Percentiles rank a stretch among this genome's conserved stretches.
phyloP scores from a whole-genome alignment of 2,329 filamentous ascomycete genomes.

The Neofusicoccum sp. region DNA sequence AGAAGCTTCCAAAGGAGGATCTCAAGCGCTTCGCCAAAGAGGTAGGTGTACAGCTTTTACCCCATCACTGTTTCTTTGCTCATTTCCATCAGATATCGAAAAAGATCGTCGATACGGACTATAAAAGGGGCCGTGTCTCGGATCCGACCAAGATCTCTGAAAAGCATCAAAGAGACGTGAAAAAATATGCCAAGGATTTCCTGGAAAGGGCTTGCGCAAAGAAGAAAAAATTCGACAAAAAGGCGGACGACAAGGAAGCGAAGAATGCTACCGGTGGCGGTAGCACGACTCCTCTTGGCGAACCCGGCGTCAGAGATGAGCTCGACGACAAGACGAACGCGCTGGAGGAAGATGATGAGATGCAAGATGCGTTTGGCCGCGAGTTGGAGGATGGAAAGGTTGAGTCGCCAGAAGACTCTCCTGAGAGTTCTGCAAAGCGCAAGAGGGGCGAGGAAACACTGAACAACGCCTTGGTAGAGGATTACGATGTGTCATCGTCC shows the following conservation, averaged over 20 bases:
- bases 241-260: slow-evolving; percentile 49
- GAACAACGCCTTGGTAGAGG: slow-evolving; percentile 10
- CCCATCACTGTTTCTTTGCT: not conserved
- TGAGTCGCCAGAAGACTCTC: slow-evolving; percentile 23
- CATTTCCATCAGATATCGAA: slow-evolving; percentile 55
- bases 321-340: slow-evolving; percentile 16
- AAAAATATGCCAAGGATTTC: slow-evolving; percentile 78
- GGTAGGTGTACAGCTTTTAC: slow-evolving; percentile 36
- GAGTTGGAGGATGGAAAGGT: slow-evolving; percentile 21
- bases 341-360: slow-evolving; percentile 24
- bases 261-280: slow-evolving; percentile 21
- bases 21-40: slow-evolving; percentile 65
- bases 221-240: slow-evolving; percentile 66
- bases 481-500: slow-evolving; percentile 27
- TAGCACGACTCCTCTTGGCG: slow-evolving; percentile 11
- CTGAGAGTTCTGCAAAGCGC: slow-evolving; percentile 31
- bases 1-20: slow-evolving; percentile 80
- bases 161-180: slow-evolving; percentile 79
- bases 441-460: slow-evolving; percentile 34
- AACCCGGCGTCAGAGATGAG: not conserved
- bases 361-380: slow-evolving; percentile 24
- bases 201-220: slow-evolving; percentile 83
- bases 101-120: slow-evolving; percentile 88
- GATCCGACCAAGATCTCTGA: slow-evolving; percentile 75
- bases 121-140: slow-evolving; percentile 81